Evolutionary conservation across 192 early-diverging fungal genomes (phyloP).

Genomic region (Cetraspora pellucida): DNA sequence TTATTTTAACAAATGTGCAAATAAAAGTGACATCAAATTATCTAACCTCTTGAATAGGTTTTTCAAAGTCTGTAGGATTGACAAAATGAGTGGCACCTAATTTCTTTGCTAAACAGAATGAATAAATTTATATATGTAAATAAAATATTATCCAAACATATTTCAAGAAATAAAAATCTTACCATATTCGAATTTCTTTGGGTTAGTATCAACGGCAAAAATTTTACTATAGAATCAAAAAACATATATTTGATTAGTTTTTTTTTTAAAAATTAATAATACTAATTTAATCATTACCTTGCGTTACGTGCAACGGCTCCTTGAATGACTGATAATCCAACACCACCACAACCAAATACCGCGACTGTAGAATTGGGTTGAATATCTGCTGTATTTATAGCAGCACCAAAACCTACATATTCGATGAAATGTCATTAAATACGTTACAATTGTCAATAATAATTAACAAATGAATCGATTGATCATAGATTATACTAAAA

Average conservation of each 20-base stretch:
- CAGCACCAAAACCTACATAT: slow-evolving; percentile 75
- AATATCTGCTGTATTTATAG: slow-evolving; percentile 90
- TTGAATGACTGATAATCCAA: slow-evolving; percentile 89
- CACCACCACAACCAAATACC: slow-evolving; percentile 94
- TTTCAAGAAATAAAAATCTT: slow-evolving; percentile 39
- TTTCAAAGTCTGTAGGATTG: slow-evolving; percentile 83
- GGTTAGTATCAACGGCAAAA: slow-evolving; percentile 91
- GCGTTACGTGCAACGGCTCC: slow-evolving; percentile 71
- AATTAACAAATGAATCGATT: no score
- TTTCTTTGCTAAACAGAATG: slow-evolving; percentile 40
- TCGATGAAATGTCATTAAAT: not conserved
- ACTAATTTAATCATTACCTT: slow-evolving; percentile 20
- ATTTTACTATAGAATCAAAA: slow-evolving; percentile 54
- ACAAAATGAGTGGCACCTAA: slow-evolving; percentile 89
- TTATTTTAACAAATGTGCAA: no score
- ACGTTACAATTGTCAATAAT: no score
- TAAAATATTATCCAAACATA: slow-evolving; percentile 5
- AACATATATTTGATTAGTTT: not conserved
- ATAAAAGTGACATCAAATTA: not conserved
- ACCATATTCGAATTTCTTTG: slow-evolving; percentile 65
- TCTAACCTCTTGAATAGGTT: slow-evolving; percentile 67
- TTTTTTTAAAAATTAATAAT: not conserved
- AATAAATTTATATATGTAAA: not conserved
- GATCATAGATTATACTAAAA: not conserved
- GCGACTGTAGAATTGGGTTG: slow-evolving; percentile 75